phyloP scores from a whole-genome alignment of 2,329 filamentous ascomycete species.

The Talaromyces atroroseus region DNA sequence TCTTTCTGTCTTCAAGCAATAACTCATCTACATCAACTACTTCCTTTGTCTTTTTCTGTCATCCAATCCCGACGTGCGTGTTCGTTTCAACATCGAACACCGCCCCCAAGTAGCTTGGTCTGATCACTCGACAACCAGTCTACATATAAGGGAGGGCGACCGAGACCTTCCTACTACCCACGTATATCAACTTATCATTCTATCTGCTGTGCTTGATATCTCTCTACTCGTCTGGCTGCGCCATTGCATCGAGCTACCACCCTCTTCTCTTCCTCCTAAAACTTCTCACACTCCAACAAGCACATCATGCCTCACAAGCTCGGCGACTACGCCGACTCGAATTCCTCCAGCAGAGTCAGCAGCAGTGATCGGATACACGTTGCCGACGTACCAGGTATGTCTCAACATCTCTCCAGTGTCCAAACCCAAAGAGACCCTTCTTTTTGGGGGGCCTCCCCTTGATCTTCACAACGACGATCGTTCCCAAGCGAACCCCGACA shows the following conservation, averaged over 20 bases:
- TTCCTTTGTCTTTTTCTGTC: neutral
- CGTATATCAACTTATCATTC: neutral
- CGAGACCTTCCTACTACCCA: neutral
- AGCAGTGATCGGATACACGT: slow-evolving; percentile 14
- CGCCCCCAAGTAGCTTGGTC: slow-evolving; percentile 5
- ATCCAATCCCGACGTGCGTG: neutral
- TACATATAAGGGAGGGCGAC: neutral
- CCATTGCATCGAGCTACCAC: neutral
- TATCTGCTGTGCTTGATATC: neutral
- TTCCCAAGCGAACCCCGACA: neutral
- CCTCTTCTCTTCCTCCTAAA: neutral
- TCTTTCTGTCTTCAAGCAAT: neutral
- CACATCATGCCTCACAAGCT: slow-evolving; percentile 14
- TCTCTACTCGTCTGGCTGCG: slow-evolving; percentile 10
- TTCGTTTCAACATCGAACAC: slow-evolving; percentile 10
- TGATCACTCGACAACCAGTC: neutral
- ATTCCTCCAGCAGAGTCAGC: slow-evolving; percentile 13
- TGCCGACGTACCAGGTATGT: slow-evolving; percentile 11
- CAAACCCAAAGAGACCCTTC: neutral
- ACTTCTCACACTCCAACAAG: neutral
- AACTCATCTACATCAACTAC: neutral
- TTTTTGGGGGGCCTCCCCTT: neutral
- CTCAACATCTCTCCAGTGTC: neutral
- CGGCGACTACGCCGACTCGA: slow-evolving; percentile 13
- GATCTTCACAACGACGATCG: slow-evolving; percentile 1